Conservation (phyloP, 2,329 filamentous ascomycete genomes). For the Exserohilum turcica region DNA sequence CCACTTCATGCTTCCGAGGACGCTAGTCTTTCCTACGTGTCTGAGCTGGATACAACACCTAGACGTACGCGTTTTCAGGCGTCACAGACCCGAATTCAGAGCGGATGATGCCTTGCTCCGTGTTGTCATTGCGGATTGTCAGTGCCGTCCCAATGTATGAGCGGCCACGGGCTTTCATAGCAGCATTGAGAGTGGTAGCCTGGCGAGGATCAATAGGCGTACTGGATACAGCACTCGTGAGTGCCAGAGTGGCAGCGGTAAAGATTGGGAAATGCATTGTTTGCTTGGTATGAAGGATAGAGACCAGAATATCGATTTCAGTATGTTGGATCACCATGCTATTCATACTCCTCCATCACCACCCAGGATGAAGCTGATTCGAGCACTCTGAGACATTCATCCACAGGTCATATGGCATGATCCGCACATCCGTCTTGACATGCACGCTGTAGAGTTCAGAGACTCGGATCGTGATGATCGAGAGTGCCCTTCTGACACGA, state of each 20-base stretch:
- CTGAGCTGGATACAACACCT: too few species aligned
- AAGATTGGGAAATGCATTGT: slow-evolving; percentile 28
- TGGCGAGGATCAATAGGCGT: slow-evolving; percentile 23
- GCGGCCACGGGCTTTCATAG: slow-evolving; percentile 33
- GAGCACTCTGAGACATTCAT: neutral
- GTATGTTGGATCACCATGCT: neutral
- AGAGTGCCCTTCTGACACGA: neutral
- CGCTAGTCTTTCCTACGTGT: too few species aligned
- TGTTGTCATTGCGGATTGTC: slow-evolving; percentile 43
- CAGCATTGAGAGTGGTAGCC: slow-evolving; percentile 28
- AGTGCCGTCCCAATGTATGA: slow-evolving; percentile 45
- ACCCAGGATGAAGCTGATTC: neutral
- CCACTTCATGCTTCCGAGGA: slow-evolving; percentile 42
- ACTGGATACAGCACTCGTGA: slow-evolving; percentile 21
- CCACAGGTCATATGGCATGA: neutral
- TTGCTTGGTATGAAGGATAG: neutral
- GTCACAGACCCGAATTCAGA: slow-evolving; percentile 44
- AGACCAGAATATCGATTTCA: neutral
- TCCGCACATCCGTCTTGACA: neutral
- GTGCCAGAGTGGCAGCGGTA: slow-evolving; percentile 23
- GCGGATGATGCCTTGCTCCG: slow-evolving; percentile 29
- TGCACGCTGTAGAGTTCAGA: neutral
- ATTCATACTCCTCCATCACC: neutral
- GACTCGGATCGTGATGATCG: neutral
- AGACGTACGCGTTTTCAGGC: slow-evolving; percentile 39